Base-by-base conservation (phyloP, 306 rosid genomes). In the Hylodesmum podocarpum region DNA sequence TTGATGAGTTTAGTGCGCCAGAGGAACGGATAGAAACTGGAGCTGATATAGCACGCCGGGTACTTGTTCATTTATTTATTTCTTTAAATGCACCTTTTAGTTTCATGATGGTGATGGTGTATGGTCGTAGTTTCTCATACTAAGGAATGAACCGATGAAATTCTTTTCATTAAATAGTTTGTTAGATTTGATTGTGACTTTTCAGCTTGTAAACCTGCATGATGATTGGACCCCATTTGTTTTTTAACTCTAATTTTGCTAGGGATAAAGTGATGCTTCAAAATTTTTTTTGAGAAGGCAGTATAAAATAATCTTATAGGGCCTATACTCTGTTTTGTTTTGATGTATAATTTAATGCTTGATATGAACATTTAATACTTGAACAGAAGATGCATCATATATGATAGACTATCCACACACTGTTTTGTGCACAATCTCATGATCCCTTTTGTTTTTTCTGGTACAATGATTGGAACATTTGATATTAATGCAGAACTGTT, bases 31-130 rank as follows among this genome's bases (percentile, higher is more conserved):
- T 88, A 47, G 97, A 92, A 87, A 76, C 81, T 66, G 99, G 82
- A 64, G 97, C 66, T 44, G 93, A 90, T 77, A 96, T 92, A 51
- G 94, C 94, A 1, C 97, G 98, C 39, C 96, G 99, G 97, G 99
- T 96, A 90, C 50, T 31, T 15, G 19, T 34, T 61, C 71, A 49
- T 75, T 50, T 51, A 28, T 13, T 46, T 41, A 3, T 15, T 9
- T 14, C 18, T 51, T 67, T 67, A 37, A 0, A 41, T 34, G 51
- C 21, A n/a, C 18, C 65, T 34, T 79, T 16, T 24, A 62, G 64
- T 24, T 7, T 24, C 55, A 63, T 62, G 66, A 21, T 14, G 4
- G 21, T 79, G 51, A 39, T 18, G 9, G 43, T 69, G 8, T 31
- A 13, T 75, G 55, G 36, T 51, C 19, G 40, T 58, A 46, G 33